Base-by-base conservation (phyloP, 768 basidiomycete species). In the Leccinum disarticulatum region DNA sequence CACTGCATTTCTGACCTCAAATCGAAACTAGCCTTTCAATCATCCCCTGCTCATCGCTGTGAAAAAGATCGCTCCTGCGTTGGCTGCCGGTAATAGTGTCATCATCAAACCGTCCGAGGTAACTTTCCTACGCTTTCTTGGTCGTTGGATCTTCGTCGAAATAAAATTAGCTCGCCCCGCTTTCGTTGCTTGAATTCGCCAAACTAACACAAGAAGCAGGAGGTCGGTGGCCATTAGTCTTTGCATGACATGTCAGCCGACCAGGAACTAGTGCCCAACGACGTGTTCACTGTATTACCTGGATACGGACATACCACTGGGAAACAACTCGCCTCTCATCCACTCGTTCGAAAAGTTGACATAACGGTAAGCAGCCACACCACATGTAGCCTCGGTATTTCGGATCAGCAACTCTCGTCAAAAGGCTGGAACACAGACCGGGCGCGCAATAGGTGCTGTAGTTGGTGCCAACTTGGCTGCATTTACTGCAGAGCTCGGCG, bases 21-120 rank as follows among this genome's bases (percentile, higher is more conserved):
- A 13, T 35, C 22, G 19, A 48, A 50, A 54, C 15, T 61, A 92
- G 88, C 90, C 92, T 3, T 94, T 93, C 73, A 95, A 95, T 65
- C 92, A 95, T 64, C 93, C 93, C 1, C 76, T 95, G n/a, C 73
- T 95, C 36, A 95, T 95, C 61, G 90, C 91, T 2, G 71, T 94
- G 55, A 95, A 95, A 79, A 95, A 95, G 74, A 88, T 94, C 56
- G 90, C 87, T 0, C 90, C 90, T 6, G 91, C 90, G 1, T 77
- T 94, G 28, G 92, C 92, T 48, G 89, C 91, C 8, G 92, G 91
- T 5, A 93, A 93, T 66, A 87, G 86, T 55, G 87, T 94, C 51
- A 80, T 93, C 53, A 85, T 93, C 19, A 93, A 93, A 66, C 89
- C 91, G 1, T 91, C 90, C 48, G 90, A 93, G 77, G 87, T 86